phyloP scores from a whole-genome alignment of 2,329 filamentous ascomycete genomes.

The Orbilia javanica region DNA sequence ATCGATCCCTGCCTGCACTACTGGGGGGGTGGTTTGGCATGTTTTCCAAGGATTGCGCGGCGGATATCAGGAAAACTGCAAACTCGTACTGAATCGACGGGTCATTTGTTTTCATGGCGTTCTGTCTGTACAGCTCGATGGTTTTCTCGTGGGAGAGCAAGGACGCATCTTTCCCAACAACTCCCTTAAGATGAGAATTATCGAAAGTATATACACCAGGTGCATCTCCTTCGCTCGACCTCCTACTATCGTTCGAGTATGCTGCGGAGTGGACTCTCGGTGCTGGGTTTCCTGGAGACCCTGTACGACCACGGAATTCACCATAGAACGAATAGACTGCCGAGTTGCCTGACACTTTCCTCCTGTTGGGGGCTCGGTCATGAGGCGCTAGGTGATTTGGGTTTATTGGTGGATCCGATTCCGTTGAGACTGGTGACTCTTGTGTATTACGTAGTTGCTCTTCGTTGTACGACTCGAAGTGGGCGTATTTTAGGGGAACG shows the following conservation, averaged over 20 bases:
- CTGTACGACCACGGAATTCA: conserved; percentile 56
- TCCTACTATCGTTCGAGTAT: conserved; percentile 64
- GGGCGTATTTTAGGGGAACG: conserved; percentile 53
- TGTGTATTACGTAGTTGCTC: conserved; percentile 55
- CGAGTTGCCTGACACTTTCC: conserved; percentile 38
- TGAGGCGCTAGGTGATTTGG: conserved; percentile 57
- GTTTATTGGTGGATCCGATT: conserved; percentile 67
- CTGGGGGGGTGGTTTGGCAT: conserved; percentile 37
- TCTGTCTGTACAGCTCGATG: conserved; percentile 95
- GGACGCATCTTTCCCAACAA: conserved; percentile 89
- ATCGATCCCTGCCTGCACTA: conserved; percentile 59
- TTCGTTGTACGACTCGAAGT: conserved; percentile 53
- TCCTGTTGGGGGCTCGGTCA: conserved; percentile 54
- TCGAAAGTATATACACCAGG: conserved; percentile 74
- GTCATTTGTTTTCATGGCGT: conserved; percentile 97
- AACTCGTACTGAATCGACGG: conserved; percentile 94
- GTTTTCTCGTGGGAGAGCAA: conserved; percentile 92
- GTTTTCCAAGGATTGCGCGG: conserved; percentile 72
- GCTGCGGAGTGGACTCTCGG: conserved; percentile 60
- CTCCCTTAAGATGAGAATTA: conserved; percentile 82
- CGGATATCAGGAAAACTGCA: conserved; percentile 91
- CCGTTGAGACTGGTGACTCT: conserved; percentile 71
- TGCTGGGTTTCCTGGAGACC: conserved; percentile 43
- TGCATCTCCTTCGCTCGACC: conserved; percentile 74
- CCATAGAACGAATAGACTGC: conserved; percentile 57